Evolutionary conservation across 148 eudicot genomes (phyloP), one percentile per base, ranked within the genome.

Genomic region (Beta vulgaris): DNA sequence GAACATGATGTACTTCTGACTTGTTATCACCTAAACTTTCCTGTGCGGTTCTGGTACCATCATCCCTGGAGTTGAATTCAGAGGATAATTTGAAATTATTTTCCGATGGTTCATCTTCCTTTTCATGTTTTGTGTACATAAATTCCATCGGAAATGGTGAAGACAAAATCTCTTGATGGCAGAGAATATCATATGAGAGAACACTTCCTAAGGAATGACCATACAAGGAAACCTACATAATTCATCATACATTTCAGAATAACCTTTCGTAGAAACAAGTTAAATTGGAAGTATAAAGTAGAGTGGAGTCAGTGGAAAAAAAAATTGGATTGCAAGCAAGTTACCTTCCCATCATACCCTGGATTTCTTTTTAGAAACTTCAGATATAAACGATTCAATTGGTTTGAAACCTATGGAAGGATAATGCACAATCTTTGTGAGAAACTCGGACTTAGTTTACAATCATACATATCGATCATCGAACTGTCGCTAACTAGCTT

Each of bases 181-280:
- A 95, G 44, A 92, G 90, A 81, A 95, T 92, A 81, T 95, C 98
- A 81, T 89, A 95, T 57, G 98, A 89, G 74, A 95, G 92, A 68
- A 95, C 99, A 78, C 99, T 95, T 68, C 99, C 99, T 72, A 95
- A 77, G 54, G 99, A 95, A 81, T 95, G 99, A 70, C 93, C 99
- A 84, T 95, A 95, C 42, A 95, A 61, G 4, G 99, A 95, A 77
- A 95, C 94, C 98, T 95, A 79, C 77, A 82, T 44, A 48, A 15
- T 53, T 60, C 51, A 60, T 36, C 73, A 48, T 29, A 28, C 11
- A 18, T 4, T 73, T 81, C 16, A 77, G 78, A 7, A 67, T n/a
- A 73, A 39, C 18, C 14, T 71, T 61, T 29, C 59, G 63, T 26
- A 79, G 15, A 49, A 37, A 63, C 60, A 48, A 43, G 23, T 44